Percentiles rank a stretch among this genome's conserved stretches.
Conservation (phyloP, 73 alveolate genomes). For the Tetrahymena borealis region DNA sequence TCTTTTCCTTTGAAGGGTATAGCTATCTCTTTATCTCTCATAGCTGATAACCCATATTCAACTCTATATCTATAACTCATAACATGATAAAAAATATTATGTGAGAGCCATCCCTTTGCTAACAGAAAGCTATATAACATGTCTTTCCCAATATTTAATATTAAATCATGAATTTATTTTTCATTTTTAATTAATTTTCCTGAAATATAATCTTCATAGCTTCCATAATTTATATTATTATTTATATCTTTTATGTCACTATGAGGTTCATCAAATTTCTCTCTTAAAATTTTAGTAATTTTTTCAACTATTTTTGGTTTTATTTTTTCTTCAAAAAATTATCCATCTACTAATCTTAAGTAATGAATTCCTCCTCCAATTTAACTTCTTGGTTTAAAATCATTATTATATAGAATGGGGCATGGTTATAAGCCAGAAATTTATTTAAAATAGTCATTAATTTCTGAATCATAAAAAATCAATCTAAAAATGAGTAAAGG, state of each 20-base stretch:
- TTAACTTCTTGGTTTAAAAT: background rate
- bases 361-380: background rate
- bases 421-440: background rate
- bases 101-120: background rate
- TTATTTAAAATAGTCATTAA: background rate
- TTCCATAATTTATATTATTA: background rate
- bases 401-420: background rate
- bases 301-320: background rate
- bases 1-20: slow-evolving; percentile 44
- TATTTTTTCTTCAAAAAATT: background rate
- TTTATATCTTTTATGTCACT: background rate
- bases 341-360: background rate
- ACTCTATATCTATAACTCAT: background rate
- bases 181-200: background rate
- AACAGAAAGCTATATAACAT: background rate
- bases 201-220: background rate
- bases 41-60: background rate
- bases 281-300: background rate
- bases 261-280: background rate
- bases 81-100: background rate
- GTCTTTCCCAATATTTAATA: background rate
- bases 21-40: background rate
- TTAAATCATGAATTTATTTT: background rate
- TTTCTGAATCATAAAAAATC: background rate
- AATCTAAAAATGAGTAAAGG: background rate